Evolutionary conservation across 306 rosid species (phyloP).

Genomic region (Dalbergia cochinchinensis): DNA sequence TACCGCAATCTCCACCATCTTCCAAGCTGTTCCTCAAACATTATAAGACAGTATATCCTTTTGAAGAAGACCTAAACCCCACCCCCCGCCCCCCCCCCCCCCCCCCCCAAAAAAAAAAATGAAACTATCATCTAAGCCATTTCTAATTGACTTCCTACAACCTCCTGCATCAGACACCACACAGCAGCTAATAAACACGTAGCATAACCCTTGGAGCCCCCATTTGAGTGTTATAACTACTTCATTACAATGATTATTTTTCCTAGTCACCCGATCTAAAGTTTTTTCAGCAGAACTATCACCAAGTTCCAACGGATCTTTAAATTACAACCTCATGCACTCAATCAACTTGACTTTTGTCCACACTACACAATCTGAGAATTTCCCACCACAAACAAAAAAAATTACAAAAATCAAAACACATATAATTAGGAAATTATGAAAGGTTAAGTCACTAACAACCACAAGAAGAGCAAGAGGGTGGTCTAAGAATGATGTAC

Average conservation of each 20-base stretch:
- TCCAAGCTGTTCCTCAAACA: conserved; percentile 19
- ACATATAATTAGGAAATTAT: conserved; percentile 15
- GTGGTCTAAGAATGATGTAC: conserved; percentile 49
- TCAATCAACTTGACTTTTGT: conserved; percentile 17
- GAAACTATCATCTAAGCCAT: conserved; percentile 8
- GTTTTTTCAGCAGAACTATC: conserved; percentile 9
- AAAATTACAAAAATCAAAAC: neutral
- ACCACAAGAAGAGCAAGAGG: neutral
- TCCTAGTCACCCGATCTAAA: conserved; percentile 30
- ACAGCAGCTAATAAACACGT: neutral
- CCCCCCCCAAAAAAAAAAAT: neutral
- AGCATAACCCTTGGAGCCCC: conserved; percentile 11
- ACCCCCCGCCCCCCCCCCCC: neutral
- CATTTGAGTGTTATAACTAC: neutral
- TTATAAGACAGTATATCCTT: neutral
- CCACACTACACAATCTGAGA: neutral
- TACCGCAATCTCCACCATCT: conserved; percentile 12
- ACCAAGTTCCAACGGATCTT: conserved; percentile 29
- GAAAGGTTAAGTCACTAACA: conserved; percentile 21
- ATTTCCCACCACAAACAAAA: neutral
- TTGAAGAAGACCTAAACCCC: neutral
- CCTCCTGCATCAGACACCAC: neutral
- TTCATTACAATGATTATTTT: conserved; percentile 17
- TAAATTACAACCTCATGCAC: conserved; percentile 10
- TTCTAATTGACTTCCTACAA: conserved; percentile 8